Evolutionary conservation across 129 eudicot genomes (phyloP).

Genomic region (Silybum marianum): DNA sequence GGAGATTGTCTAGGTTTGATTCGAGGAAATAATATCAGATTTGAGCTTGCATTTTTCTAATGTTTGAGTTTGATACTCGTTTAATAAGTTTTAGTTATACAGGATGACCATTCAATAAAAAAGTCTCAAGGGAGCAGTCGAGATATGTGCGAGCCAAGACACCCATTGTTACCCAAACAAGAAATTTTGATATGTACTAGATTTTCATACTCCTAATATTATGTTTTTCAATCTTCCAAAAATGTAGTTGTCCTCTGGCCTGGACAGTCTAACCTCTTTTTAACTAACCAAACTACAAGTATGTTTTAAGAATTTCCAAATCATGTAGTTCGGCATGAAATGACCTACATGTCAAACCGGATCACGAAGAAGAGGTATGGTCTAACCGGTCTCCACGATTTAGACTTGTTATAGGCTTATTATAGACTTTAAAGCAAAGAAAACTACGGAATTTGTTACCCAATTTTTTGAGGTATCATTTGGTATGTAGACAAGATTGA

Average conservation of each 20-base stretch:
- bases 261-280: too few species aligned
- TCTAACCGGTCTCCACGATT: too few species aligned
- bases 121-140: not conserved
- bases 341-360: not conserved
- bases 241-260: too few species aligned
- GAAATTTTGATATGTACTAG: too few species aligned
- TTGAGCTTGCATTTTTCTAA: not conserved
- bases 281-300: not conserved
- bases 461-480: too few species aligned
- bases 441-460: not conserved
- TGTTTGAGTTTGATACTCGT: not conserved
- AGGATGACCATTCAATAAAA: too few species aligned
- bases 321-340: not conserved
- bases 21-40: too few species aligned
- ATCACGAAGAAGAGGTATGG: not conserved
- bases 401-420: too few species aligned
- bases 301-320: not conserved
- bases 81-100: too few species aligned
- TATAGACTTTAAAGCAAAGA: too few species aligned
- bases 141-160: not conserved
- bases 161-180: not conserved
- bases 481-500: too few species aligned
- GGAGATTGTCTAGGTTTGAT: not conserved
- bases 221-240: not conserved
- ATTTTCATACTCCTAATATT: not conserved